These are phyloP conservation scores for Xylaria arbuscula DNA, from an alignment of 2,329 filamentous ascomycete species.

Conservation along the genomic window DNA sequence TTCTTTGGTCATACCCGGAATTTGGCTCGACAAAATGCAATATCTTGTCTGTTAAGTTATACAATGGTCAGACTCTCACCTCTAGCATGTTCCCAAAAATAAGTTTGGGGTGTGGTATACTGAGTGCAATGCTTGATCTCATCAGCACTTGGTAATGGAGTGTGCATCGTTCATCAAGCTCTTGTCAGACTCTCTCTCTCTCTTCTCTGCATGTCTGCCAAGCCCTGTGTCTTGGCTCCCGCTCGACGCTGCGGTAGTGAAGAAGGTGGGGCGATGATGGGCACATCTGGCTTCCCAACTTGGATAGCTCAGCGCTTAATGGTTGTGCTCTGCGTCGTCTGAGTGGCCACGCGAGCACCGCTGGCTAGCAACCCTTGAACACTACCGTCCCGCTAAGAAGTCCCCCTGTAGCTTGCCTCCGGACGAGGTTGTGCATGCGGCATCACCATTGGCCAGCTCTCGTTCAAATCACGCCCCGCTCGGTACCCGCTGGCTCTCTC, in stretches of 20 bases:
- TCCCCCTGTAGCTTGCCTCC: constrained; percentile 24
- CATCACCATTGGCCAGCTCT: constrained; percentile 43
- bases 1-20: constrained; percentile 5
- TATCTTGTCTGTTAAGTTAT: not conserved
- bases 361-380: constrained; percentile 19
- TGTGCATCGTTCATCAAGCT: too few relatives aligned
- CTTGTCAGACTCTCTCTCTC: too few relatives aligned
- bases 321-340: constrained; percentile 3
- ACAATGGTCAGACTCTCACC: constrained; percentile 18
- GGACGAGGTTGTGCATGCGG: not conserved
- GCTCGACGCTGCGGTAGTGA: constrained; percentile 25
- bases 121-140: not conserved
- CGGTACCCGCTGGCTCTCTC: constrained; percentile 41
- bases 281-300: constrained; percentile 33
- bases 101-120: constrained; percentile 5
- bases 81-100: constrained; percentile 15
- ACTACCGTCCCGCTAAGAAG: constrained; percentile 3
- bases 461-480: constrained; percentile 47
- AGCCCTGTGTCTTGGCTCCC: constrained; percentile 27
- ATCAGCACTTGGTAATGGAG: not conserved
- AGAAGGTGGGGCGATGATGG: constrained; percentile 21
- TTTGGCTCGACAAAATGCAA: constrained; percentile 3
- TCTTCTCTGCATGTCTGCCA: constrained; percentile 2
- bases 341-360: constrained; percentile 25
- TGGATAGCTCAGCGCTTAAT: constrained; percentile 42